phyloP scores from a whole-genome alignment of 805 yeast species.

The Zygoascus biomembranicola region DNA sequence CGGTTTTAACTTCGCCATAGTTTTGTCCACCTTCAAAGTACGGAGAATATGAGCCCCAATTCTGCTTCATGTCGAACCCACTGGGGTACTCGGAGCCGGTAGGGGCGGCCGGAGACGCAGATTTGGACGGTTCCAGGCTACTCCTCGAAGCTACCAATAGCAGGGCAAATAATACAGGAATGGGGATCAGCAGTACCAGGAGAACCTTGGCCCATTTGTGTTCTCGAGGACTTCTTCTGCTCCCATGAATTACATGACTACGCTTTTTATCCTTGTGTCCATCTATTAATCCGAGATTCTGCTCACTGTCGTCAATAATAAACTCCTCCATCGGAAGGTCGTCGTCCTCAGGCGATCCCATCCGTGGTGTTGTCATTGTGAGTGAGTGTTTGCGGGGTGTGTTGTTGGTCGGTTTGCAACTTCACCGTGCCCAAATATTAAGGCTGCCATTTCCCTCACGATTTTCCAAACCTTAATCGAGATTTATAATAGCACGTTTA shows the following conservation, averaged over 20 bases:
- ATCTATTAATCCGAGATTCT: background rate
- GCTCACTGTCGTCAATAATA: constrained; percentile 1
- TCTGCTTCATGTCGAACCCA: constrained; percentile 33
- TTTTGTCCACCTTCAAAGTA: constrained; percentile 30
- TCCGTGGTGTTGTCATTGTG: background rate
- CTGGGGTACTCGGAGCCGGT: constrained; percentile 28
- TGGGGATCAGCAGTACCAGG: background rate
- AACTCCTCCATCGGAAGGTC: background rate
- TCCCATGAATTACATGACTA: background rate
- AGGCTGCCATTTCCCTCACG: no score
- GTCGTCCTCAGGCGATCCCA: background rate
- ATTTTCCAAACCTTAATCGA: background rate
- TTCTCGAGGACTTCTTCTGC: background rate
- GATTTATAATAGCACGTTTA: background rate
- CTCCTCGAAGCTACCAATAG: constrained; percentile 11
- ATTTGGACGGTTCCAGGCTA: constrained; percentile 14
- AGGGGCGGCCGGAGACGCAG: constrained; percentile 29
- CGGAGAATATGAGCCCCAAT: constrained; percentile 35
- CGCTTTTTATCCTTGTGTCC: background rate
- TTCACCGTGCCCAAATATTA: no score
- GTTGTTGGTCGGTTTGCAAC: background rate
- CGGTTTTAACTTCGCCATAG: constrained; percentile 26
- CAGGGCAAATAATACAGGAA: constrained; percentile 3
- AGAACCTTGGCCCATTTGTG: constrained; percentile 1
- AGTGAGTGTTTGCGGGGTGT: no score